Evolutionary conservation across 208 protist species (phyloP), one percentile per base, ranked within the genome.

Genomic region (Tritrichomonas foetus): DNA sequence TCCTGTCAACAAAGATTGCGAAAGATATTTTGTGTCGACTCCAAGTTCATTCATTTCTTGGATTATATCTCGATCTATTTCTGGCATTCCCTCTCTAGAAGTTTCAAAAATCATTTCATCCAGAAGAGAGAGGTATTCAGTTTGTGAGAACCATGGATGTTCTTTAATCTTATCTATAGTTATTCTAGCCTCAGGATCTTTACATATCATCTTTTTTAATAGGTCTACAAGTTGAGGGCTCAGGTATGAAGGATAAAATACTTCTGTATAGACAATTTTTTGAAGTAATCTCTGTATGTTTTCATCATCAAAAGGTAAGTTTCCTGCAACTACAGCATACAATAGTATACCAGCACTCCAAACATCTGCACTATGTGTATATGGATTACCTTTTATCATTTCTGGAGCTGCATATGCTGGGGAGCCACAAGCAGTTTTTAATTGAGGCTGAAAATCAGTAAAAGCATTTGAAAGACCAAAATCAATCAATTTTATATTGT

Each of bases 231-330:
- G 33, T 72, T 36, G 20, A 9, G 66, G 66, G 5, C 25, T 36
- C 9, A 72, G 9, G 5, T 8, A 36, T 9, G 20, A 13, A 5
- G 66, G 66, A 30, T 72, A 72, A 9, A 36, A 13, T n/a, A 30
- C n/a, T n/a, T n/a, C n/a, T n/a, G n/a, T n/a, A n/a, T n/a, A n/a
- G n/a, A n/a, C n/a, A n/a, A n/a, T n/a, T 13, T n/a, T 72, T 30
- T n/a, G 5, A 5, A 30, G 9, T 13, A 72, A 72, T 30, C 5
- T 30, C 5, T 13, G 27, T n/a, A 75, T 36, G 69, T 75, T 75
- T 5, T 75, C 69, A 44, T 75, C 84, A 30, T 66, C n/a, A 93
- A 93, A 93, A 66, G 84, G 84, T 33, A 69, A 20, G 39, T 44
- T 39, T n/a, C 50, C 50, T 22, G 50, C 8, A 3, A 66, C 57